Evolutionary conservation across 2,329 filamentous ascomycete genomes (phyloP).

Genomic region (Hypoxylon sp.): DNA sequence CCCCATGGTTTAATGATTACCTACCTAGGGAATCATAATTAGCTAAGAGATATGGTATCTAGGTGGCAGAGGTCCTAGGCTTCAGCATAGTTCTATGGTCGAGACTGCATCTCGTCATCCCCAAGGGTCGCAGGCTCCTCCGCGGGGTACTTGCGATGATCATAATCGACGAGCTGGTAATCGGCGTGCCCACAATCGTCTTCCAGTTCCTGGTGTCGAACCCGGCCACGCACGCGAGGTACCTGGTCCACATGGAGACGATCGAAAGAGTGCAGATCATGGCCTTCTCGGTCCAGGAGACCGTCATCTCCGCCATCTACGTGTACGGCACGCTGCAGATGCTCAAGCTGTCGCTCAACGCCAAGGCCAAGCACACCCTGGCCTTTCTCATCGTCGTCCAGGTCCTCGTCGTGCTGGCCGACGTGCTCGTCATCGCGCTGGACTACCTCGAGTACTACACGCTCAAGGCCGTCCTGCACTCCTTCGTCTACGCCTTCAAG

Average conservation of each 20-base stretch:
- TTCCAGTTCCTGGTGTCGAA: constrained; percentile 25
- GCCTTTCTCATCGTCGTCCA: constrained; percentile 27
- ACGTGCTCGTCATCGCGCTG: constrained; percentile 25
- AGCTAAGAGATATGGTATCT: too few relatives aligned
- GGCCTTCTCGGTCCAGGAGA: constrained; percentile 24
- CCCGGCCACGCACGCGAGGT: constrained; percentile 10
- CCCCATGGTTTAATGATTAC: too few relatives aligned
- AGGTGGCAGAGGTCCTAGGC: constrained; percentile 20
- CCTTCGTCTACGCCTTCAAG: constrained; percentile 30
- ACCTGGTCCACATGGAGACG: constrained; percentile 20
- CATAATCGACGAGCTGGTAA: constrained; percentile 13
- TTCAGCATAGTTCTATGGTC: constrained; percentile 29
- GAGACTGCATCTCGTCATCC: constrained; percentile 22
- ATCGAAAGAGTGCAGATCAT: constrained; percentile 23
- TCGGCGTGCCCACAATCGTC: constrained; percentile 22
- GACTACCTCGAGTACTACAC: constrained; percentile 29
- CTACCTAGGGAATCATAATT: too few relatives aligned
- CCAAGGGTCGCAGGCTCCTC: constrained; percentile 2
- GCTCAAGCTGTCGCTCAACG: constrained; percentile 20
- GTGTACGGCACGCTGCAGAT: constrained; percentile 28
- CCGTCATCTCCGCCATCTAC: constrained; percentile 23
- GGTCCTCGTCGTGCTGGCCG: constrained; percentile 23
- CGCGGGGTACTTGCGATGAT: constrained; percentile 24
- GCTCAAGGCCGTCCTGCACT: constrained; percentile 29
- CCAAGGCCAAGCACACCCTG: constrained; percentile 19